Conservation (phyloP, 495 filamentous ascomycete genomes). For the Massariosphaeria phaeospora region DNA sequence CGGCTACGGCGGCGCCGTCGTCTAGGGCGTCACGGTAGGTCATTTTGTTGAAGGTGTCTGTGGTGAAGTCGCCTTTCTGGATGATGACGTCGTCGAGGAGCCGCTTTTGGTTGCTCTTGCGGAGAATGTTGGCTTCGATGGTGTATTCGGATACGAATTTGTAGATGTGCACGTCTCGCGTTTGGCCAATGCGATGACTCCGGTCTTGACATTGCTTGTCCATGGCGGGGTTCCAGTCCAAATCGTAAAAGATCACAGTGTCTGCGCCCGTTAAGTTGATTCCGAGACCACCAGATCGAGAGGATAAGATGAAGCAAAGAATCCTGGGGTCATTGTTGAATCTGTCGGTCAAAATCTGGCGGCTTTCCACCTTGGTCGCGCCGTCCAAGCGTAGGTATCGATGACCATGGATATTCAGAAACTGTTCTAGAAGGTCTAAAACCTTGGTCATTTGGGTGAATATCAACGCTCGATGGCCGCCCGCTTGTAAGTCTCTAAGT, state of each 20-base stretch:
- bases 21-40: conserved; percentile 65
- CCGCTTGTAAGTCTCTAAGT: conserved; percentile 78
- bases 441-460: conserved; percentile 99
- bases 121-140: conserved; percentile 96
- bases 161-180: conserved; percentile 97
- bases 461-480: conserved; percentile 88
- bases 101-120: conserved; percentile 93
- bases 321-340: conserved; percentile 96
- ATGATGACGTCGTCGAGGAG: conserved; percentile 98
- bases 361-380: conserved; percentile 87
- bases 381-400: conserved; percentile 95
- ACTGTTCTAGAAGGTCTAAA: conserved; percentile 94
- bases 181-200: conserved; percentile 96
- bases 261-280: conserved; percentile 97
- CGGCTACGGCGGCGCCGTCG: conserved; percentile 41
- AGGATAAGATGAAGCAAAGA: conserved; percentile 89
- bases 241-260: conserved; percentile 98
- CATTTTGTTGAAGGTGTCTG: conserved; percentile 89
- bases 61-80: conserved; percentile 97
- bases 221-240: conserved; percentile 99
- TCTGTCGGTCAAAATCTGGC: conserved; percentile 89
- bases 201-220: conserved; percentile 99
- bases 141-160: conserved; percentile 95
- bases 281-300: conserved; percentile 87
- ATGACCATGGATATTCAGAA: conserved; percentile 95